These are phyloP conservation scores for Magnusiomyces magnusii DNA, from an alignment of 1,139 yeast genomes.

Conservation along the genomic window DNA sequence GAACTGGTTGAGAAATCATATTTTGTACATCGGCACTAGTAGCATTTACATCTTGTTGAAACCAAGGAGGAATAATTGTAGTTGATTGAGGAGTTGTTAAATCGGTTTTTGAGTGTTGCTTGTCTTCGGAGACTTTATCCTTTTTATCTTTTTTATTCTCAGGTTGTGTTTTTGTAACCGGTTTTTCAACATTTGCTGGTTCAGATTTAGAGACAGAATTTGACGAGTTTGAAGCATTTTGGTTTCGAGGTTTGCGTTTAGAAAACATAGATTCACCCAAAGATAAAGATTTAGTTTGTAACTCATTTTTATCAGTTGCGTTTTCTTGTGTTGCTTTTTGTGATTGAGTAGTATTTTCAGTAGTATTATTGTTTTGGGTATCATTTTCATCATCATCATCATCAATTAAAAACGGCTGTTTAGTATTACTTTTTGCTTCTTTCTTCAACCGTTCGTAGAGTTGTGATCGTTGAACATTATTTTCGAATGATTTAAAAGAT, in stretches of 20 bases:
- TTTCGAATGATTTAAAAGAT: slow-evolving; percentile 24
- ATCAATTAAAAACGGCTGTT: slow-evolving; percentile 18
- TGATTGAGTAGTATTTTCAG: neutral
- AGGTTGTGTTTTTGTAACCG: neutral
- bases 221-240: no score
- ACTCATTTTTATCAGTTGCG: neutral
- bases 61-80: neutral
- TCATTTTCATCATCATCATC: slow-evolving; percentile 17
- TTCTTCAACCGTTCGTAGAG: slow-evolving; percentile 22
- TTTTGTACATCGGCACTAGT: neutral
- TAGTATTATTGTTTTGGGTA: slow-evolving; percentile 7
- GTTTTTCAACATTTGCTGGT: neutral
- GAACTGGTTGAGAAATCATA: neutral
- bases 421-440: slow-evolving; percentile 9
- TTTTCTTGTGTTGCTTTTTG: neutral
- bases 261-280: neutral
- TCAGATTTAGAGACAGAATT: neutral
- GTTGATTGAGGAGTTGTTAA: slow-evolving; percentile 1
- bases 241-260: neutral
- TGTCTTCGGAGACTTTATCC: neutral
- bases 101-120: neutral
- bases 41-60: neutral
- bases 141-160: neutral
- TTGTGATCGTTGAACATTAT: slow-evolving; percentile 23
- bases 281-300: neutral